Evolutionary conservation across 2,329 filamentous ascomycete species (phyloP), one percentile per base, ranked within the genome.

Genomic region (Fusarium ramigenum): DNA sequence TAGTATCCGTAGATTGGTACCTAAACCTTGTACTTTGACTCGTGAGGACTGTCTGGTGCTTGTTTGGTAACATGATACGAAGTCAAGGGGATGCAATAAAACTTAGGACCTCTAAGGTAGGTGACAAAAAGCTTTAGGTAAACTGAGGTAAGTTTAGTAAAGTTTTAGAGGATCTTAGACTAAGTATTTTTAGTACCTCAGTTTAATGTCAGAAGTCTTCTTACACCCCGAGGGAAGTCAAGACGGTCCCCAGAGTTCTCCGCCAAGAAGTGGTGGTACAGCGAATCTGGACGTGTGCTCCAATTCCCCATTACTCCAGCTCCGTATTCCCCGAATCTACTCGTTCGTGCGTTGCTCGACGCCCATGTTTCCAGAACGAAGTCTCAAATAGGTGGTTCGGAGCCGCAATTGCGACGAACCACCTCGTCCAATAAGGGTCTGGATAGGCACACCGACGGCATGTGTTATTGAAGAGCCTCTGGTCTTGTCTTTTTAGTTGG

Each of bases 401-500:
- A 75, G 69, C 72, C 66, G 70, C 59, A 77, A 56, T 58, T 50
- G 56, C 34, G 72, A 59, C 56, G 58, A 57, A 70, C 44, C 19
- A n/a, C 50, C 32, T 39, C 43, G 34, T 21, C 60, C 53, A 56
- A 56, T 54, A 68, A 65, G 62, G 60, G 63, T 54, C 57, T 63
- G n/a, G 37, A 21, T 23, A 30, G 36, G 46, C 16, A 64, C 68
- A 76, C 61, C 62, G 59, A 54, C 47, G 63, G 72, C 65, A 69
- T 65, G 58, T 49, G 54, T 63, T 58, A 42, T 58, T 42, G 37
- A 44, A 69, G 49, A 67, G 47, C 47, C 61, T 63, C 44, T 54
- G 56, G 25, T 52, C 69, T 77, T 53, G 66, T 67, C 66, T 65
- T 63, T 66, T 62, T 60, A 67, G 65, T 71, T 74, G 70, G 60